These are phyloP conservation scores for Umbelopsis sp. DNA, from an alignment of 192 early-diverging fungal genomes.

Conservation along the genomic window DNA sequence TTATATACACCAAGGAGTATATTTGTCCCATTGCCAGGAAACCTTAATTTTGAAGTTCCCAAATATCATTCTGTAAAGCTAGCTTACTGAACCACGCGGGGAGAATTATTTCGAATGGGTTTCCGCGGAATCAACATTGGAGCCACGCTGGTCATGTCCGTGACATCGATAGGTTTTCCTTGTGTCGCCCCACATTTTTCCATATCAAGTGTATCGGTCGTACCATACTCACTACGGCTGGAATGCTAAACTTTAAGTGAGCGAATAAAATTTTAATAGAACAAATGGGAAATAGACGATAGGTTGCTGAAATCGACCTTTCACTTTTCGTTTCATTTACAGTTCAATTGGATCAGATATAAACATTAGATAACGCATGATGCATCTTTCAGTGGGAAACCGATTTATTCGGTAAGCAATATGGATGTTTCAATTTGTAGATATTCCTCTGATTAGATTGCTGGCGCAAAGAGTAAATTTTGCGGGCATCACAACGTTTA, in stretches of 20 bases:
- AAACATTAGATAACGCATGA: too few species aligned
- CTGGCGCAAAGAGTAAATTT: too few species aligned
- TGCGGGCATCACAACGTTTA: too few species aligned
- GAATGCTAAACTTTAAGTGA: neutral
- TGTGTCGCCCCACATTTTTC: constrained; percentile 9
- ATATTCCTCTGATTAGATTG: too few species aligned
- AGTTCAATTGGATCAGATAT: too few species aligned
- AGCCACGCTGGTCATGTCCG: neutral
- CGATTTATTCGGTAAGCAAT: too few species aligned
- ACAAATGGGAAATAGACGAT: too few species aligned
- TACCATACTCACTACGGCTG: neutral
- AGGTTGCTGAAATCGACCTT: too few species aligned
- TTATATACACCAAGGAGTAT: neutral
- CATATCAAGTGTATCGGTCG: neutral
- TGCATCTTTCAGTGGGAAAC: too few species aligned
- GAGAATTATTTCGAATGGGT: neutral
- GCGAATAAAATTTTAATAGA: neutral
- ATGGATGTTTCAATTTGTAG: too few species aligned
- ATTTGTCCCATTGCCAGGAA: neutral
- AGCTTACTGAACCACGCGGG: neutral
- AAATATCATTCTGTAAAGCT: neutral
- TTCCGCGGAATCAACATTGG: neutral
- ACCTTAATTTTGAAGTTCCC: neutral
- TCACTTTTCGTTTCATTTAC: too few species aligned
- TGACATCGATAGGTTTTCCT: neutral